Evolutionary conservation across 805 yeast species (phyloP).

Genomic region (Scheffersomyces lignosus): DNA sequence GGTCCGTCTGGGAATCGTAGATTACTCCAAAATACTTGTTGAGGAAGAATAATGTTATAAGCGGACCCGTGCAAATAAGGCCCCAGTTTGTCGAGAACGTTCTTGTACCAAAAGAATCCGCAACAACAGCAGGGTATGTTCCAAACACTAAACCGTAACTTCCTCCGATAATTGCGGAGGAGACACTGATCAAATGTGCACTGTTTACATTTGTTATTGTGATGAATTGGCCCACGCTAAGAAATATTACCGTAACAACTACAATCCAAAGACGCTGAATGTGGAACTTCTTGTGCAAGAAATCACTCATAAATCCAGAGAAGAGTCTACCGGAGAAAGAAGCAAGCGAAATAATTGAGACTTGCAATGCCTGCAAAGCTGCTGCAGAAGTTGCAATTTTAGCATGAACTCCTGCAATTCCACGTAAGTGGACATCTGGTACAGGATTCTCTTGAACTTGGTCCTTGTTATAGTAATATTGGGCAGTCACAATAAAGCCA

Average conservation of each 20-base stretch:
- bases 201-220: slow-evolving; percentile 26
- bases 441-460: slow-evolving; percentile 27
- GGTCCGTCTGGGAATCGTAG: slow-evolving; percentile 46
- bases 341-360: slow-evolving; percentile 61
- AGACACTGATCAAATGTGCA: slow-evolving; percentile 38
- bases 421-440: background rate
- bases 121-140: slow-evolving; percentile 71
- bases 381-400: slow-evolving; percentile 23
- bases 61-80: slow-evolving; percentile 67
- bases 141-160: slow-evolving; percentile 75
- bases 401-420: slow-evolving; percentile 5
- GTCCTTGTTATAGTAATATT: slow-evolving; percentile 35
- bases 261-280: slow-evolving; percentile 70
- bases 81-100: slow-evolving; percentile 80
- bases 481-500: slow-evolving; percentile 65
- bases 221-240: slow-evolving; percentile 38
- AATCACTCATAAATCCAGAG: slow-evolving; percentile 68
- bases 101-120: slow-evolving; percentile 67
- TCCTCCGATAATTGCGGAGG: slow-evolving; percentile 59
- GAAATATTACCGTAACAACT: slow-evolving; percentile 38
- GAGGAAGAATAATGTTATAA: slow-evolving; percentile 51
- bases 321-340: slow-evolving; percentile 65
- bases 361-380: slow-evolving; percentile 68
- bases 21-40: slow-evolving; percentile 57
- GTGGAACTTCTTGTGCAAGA: slow-evolving; percentile 48